phyloP scores from a whole-genome alignment of 768 basidiomycete genomes.

The Holtermannia corniformis region DNA sequence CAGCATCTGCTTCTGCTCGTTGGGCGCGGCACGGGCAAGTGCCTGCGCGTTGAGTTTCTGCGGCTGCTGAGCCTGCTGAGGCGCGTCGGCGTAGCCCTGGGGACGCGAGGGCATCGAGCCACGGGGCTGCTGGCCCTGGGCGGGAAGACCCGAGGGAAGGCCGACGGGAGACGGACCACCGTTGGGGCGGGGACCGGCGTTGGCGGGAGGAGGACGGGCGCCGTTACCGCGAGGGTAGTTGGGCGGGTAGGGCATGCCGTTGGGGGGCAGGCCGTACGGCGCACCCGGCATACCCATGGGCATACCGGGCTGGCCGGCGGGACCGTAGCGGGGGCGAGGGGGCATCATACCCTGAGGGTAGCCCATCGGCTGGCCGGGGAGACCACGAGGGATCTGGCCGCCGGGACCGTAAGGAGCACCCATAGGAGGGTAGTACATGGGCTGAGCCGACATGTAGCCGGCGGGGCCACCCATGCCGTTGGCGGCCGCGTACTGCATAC shows the following conservation, averaged over 20 bases:
- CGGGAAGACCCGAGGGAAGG: constrained; percentile 45
- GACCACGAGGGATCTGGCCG: constrained; percentile 47
- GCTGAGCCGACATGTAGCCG: constrained; percentile 66
- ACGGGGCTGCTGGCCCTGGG: constrained; percentile 19
- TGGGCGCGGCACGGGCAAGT: constrained; percentile 53
- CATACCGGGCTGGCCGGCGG: constrained; percentile 21
- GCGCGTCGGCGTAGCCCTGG: constrained; percentile 41
- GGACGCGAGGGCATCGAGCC: constrained; percentile 32
- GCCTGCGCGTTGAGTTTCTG: constrained; percentile 52
- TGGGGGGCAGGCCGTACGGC: constrained; percentile 17
- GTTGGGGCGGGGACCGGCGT: constrained; percentile 47
- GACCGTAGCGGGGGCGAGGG: constrained; percentile 24
- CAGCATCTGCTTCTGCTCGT: constrained; percentile 98
- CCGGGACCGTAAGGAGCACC: constrained; percentile 68
- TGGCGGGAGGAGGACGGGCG: constrained; percentile 45
- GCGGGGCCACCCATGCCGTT: constrained; percentile 58
- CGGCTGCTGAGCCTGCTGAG: constrained; percentile 29
- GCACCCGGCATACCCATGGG: constrained; percentile 16
- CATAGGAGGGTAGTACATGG: constrained; percentile 66
- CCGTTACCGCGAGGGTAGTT: constrained; percentile 22
- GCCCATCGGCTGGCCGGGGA: constrained; percentile 64
- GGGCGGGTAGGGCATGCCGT: constrained; percentile 21
- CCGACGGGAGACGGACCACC: constrained; percentile 42
- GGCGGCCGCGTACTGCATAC: constrained; percentile 90
- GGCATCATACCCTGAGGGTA: constrained; percentile 49